These are phyloP conservation scores for Lipomyces spencermartinsiae DNA, from an alignment of 805 yeast genomes.

Conservation along the genomic window DNA sequence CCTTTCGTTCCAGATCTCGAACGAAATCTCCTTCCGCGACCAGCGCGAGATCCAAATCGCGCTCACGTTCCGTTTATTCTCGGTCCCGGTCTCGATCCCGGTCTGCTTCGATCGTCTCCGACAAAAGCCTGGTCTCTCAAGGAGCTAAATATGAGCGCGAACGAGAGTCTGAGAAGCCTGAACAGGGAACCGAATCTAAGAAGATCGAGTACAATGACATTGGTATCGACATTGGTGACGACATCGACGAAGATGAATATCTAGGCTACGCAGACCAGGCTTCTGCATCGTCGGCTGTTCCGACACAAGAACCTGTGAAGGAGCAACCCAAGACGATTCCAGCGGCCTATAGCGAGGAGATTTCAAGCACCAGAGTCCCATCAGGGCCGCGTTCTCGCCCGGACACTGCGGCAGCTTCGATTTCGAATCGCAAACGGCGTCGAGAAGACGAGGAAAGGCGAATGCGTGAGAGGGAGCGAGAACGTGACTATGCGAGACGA, in stretches of 20 bases:
- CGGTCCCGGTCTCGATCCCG: conserved; percentile 15
- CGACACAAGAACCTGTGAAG: not conserved
- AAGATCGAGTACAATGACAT: conserved; percentile 21
- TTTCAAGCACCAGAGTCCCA: not conserved
- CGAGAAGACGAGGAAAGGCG: conserved; percentile 18
- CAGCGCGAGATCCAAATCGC: not conserved
- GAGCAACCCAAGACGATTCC: not conserved
- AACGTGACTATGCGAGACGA: not conserved
- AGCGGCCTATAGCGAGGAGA: conserved; percentile 5
- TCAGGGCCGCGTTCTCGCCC: conserved; percentile 1
- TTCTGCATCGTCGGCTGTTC: not conserved
- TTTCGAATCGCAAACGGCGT: conserved; percentile 16
- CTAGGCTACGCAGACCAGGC: conserved; percentile 6
- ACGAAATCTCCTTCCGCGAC: not conserved
- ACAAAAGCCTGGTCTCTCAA: not conserved
- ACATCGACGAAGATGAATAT: conserved; percentile 25
- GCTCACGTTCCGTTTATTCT: not conserved
- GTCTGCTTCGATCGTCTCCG: not conserved
- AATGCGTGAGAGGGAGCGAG: conserved; percentile 1
- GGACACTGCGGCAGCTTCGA: not conserved
- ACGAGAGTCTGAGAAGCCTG: conserved; percentile 1
- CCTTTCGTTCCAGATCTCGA: not conserved
- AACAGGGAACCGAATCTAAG: conserved; percentile 6
- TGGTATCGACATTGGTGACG: conserved; percentile 31
- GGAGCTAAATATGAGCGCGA: not conserved